A percentile compares a stretch with the other conserved stretches of the same genome.
phyloP scores from a whole-genome alignment of 202 grass and related monocot species.

The Hordeum pubiflorum region DNA sequence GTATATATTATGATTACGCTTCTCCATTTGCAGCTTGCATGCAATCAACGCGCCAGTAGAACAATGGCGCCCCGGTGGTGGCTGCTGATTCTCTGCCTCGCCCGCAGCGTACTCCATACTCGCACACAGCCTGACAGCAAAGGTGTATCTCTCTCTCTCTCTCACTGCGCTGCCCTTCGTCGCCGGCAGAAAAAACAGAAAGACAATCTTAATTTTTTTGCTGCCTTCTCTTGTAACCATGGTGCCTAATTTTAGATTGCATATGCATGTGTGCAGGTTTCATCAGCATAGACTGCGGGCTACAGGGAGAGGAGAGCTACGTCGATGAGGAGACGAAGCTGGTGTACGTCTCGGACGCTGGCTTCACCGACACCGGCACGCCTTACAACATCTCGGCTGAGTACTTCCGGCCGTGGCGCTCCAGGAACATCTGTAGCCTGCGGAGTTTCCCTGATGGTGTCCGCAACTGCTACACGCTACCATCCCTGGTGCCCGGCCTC shows the following conservation, averaged over 20 bases:
- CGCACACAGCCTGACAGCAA: not conserved
- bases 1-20: not conserved
- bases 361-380: conserved; percentile 26
- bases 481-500: conserved; percentile 15
- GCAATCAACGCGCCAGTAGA: not conserved
- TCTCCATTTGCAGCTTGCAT: no score
- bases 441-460: conserved; percentile 41
- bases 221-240: not conserved
- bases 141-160: not conserved
- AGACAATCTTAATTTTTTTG: not conserved
- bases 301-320: conserved; percentile 25
- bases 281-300: conserved; percentile 69
- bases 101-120: not conserved
- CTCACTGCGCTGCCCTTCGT: no score
- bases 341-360: conserved; percentile 27
- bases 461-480: conserved; percentile 57
- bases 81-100: not conserved
- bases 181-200: no score
- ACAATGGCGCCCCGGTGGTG: not conserved
- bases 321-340: conserved; percentile 28
- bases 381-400: conserved; percentile 37
- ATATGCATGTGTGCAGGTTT: conserved; percentile 34
- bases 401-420: not conserved
- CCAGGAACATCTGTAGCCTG: not conserved
- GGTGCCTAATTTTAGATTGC: not conserved